Evolutionary conservation across 192 early-diverging fungal genomes (phyloP).

Genomic region (Coemansia nantahalensis): DNA sequence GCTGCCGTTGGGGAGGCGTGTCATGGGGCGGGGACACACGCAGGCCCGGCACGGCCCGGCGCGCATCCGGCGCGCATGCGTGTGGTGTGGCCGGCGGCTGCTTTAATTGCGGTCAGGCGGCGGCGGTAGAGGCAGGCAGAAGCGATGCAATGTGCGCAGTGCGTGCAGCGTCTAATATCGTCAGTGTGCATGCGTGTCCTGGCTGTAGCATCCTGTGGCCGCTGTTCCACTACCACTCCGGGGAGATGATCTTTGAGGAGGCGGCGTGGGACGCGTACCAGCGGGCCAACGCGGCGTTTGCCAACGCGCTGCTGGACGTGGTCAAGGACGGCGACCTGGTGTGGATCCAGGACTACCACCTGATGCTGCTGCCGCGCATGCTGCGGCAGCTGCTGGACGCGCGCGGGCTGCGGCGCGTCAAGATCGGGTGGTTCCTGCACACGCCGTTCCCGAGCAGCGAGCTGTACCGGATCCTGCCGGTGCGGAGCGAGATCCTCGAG

Average conservation of each 20-base stretch:
- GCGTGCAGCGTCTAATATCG: too few species aligned
- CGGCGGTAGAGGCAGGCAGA: too few species aligned
- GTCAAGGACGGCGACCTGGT: slow-evolving; percentile 86
- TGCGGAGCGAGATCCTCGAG: slow-evolving; percentile 87
- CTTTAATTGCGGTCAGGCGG: too few species aligned
- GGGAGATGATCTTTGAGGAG: slow-evolving; percentile 96
- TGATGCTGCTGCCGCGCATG: slow-evolving; percentile 93
- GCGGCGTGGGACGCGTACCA: slow-evolving; percentile 95
- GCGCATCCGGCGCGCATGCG: too few species aligned
- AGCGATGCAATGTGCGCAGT: too few species aligned
- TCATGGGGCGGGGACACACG: too few species aligned
- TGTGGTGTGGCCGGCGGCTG: too few species aligned
- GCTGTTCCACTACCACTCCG: slow-evolving; percentile 99
- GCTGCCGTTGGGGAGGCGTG: too few species aligned
- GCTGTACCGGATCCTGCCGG: slow-evolving; percentile 95
- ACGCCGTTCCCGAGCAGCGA: slow-evolving; percentile 97
- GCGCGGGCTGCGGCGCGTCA: slow-evolving; percentile 66
- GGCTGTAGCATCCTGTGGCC: slow-evolving; percentile 95
- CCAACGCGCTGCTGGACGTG: slow-evolving; percentile 81
- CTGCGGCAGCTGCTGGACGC: slow-evolving; percentile 63
- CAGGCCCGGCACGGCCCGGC: too few species aligned
- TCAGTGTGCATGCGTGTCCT: too few species aligned
- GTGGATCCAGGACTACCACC: slow-evolving; percentile 96
- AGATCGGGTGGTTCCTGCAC: slow-evolving; percentile 98
- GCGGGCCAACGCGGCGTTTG: slow-evolving; percentile 89